Base-by-base conservation (phyloP, 257 asterid species). In the Galeopsis tetrahit region DNA sequence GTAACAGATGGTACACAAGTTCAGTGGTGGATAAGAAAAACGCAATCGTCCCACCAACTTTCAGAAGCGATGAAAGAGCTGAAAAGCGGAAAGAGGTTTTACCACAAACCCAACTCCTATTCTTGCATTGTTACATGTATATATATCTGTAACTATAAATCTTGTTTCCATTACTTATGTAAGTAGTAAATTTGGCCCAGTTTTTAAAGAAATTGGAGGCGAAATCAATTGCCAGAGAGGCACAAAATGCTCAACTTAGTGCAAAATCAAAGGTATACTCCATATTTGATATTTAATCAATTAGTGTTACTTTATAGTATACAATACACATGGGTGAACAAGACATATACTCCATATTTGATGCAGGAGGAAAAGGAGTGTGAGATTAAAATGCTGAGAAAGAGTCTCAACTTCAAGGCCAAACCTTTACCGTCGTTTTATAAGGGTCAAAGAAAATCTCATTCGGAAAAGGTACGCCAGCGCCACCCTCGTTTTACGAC, bases 31-130 rank as follows among this genome's bases (percentile, higher is more conserved):
- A 79, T 70, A 77, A 53, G 70, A 85, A 46, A 69, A 76, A 43
- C 6, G 35, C 39, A 3, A 49, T 43, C 39, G 53, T 64, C 63
- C 72, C 86, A 10, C 72, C 85, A n/a, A 70, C 86, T 53, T 55
- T 74, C 55, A 77, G 72, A 80, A 73, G 73, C 69, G 85, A 84
- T 31, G 85, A 83, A 49, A 77, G 70, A 82, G 78, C 80, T 31
- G 89, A 84, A 65, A 84, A 82, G 56, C 78, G 85, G 77, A 80
- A 81, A 55, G 89, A 87, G 90, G 96, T 90, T 55, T 10, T 57
- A 9, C 63, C 63, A 9, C 10, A 9, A 10, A 56, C 32, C 68
- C 69, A 11, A 14, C 32, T 59, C 46, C 15, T 21, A 34, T 43
- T 58, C 66, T 60, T 51, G 31, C 5, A 31, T 53, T 31, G 8